phyloP scores from a whole-genome alignment of 345 rosid genomes.

The Acer campestre region DNA sequence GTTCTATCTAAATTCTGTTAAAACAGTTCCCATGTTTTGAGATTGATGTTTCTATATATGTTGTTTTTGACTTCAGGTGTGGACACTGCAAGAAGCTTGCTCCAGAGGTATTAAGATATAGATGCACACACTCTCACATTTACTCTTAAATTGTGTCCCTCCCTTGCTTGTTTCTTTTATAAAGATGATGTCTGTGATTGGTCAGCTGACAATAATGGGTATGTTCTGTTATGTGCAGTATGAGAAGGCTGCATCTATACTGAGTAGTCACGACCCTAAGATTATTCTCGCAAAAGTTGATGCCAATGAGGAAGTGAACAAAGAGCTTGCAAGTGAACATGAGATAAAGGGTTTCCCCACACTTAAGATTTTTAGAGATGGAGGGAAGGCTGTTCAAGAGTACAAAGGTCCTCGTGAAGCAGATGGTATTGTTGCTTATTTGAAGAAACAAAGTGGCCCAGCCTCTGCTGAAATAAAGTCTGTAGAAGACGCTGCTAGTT shows the following conservation, averaged over 20 bases:
- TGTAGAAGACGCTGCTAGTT: conserved; percentile 53
- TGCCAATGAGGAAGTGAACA: conserved; percentile 78
- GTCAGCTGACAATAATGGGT: neutral
- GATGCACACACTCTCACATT: too few relatives aligned
- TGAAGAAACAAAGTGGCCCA: conserved; percentile 94
- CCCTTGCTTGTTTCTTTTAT: neutral
- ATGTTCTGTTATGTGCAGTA: conserved; percentile 46
- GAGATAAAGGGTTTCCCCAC: conserved; percentile 92
- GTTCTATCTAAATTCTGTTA: neutral
- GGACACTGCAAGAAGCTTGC: conserved; percentile 96
- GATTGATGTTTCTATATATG: neutral
- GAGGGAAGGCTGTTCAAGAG: conserved; percentile 77
- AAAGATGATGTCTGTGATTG: neutral
- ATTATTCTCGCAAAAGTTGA: conserved; percentile 84
- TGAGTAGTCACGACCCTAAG: conserved; percentile 69
- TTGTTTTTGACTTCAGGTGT: conserved; percentile 55
- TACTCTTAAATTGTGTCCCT: neutral
- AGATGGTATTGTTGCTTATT: conserved; percentile 73
- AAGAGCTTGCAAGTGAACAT: conserved; percentile 51
- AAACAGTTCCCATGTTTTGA: neutral
- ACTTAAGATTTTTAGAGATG: conserved; percentile 77
- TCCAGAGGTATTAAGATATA: conserved; percentile 70
- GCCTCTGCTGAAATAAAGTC: conserved; percentile 81
- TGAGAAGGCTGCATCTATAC: conserved; percentile 86
- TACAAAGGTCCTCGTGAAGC: conserved; percentile 98